Evolutionary conservation across 192 early-diverging fungal species (phyloP).

Genomic region (Backusella circina): DNA sequence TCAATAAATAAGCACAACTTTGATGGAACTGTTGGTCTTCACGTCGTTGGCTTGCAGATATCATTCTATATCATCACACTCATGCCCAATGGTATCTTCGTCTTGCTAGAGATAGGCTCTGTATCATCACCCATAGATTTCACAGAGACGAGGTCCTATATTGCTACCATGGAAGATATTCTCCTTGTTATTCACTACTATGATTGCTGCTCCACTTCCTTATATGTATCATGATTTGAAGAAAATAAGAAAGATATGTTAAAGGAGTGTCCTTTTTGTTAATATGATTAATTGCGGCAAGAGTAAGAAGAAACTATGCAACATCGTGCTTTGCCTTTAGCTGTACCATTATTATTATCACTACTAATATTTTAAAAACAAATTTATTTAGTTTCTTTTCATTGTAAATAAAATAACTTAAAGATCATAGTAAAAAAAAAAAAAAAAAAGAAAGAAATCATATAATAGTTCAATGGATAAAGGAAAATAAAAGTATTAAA

Average conservation of each 20-base stretch:
- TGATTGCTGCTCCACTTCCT: background rate
- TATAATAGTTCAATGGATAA: too few relatives aligned
- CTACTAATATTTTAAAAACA: too few relatives aligned
- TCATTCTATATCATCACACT: background rate
- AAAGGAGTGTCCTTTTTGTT: too few relatives aligned
- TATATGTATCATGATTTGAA: too few relatives aligned
- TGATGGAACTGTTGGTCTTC: background rate
- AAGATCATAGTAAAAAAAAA: too few relatives aligned
- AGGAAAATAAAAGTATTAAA: too few relatives aligned
- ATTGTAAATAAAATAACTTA: too few relatives aligned
- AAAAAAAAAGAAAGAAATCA: too few relatives aligned
- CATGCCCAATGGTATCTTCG: background rate
- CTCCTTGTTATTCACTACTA: background rate
- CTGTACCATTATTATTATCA: too few relatives aligned
- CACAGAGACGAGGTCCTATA: background rate
- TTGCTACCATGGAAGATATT: background rate
- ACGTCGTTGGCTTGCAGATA: background rate
- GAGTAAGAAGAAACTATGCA: background rate
- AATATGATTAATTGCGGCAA: background rate
- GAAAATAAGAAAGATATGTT: too few relatives aligned
- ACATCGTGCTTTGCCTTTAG: background rate
- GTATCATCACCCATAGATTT: background rate
- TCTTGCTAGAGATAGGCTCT: background rate
- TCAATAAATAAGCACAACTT: background rate
- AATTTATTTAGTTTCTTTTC: too few relatives aligned